phyloP scores from a whole-genome alignment of 2,329 filamentous ascomycete genomes.

The Ciborinia camelliae region DNA sequence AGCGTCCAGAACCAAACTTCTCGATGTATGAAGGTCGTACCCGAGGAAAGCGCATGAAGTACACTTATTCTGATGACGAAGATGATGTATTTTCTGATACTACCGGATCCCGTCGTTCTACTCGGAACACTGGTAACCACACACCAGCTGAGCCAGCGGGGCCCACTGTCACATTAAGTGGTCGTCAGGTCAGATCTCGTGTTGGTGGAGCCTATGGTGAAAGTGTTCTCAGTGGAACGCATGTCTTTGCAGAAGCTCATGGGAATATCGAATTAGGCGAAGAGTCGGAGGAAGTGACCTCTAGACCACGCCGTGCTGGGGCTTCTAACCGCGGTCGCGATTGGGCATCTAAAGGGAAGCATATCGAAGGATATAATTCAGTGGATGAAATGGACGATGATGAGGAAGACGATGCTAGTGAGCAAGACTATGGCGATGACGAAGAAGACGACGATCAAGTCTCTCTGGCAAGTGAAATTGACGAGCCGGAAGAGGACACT shows the following conservation, averaged over 20 bases:
- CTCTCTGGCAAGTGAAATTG: constrained; percentile 54
- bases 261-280: constrained; percentile 46
- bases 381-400: constrained; percentile 54
- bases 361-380: constrained; percentile 55
- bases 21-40: constrained; percentile 96
- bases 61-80: constrained; percentile 91
- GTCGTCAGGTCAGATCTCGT: constrained; percentile 71
- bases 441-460: constrained; percentile 67
- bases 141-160: constrained; percentile 68
- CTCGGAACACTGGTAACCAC: constrained; percentile 69
- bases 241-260: constrained; percentile 16
- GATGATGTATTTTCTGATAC: constrained; percentile 64
- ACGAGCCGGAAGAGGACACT: constrained; percentile 53
- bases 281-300: constrained; percentile 39
- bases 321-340: constrained; percentile 27
- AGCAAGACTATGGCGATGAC: constrained; percentile 72
- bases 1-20: constrained; percentile 81
- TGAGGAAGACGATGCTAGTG: constrained; percentile 65
- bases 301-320: constrained; percentile 43
- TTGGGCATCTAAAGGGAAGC: constrained; percentile 42
- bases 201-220: constrained; percentile 55
- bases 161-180: constrained; percentile 74
- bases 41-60: constrained; percentile 91
- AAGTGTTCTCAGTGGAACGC: constrained; percentile 50
- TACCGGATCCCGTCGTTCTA: constrained; percentile 62